These are phyloP conservation scores for Linderniella brevidens DNA, from an alignment of 257 asterid species.

Conservation along the genomic window DNA sequence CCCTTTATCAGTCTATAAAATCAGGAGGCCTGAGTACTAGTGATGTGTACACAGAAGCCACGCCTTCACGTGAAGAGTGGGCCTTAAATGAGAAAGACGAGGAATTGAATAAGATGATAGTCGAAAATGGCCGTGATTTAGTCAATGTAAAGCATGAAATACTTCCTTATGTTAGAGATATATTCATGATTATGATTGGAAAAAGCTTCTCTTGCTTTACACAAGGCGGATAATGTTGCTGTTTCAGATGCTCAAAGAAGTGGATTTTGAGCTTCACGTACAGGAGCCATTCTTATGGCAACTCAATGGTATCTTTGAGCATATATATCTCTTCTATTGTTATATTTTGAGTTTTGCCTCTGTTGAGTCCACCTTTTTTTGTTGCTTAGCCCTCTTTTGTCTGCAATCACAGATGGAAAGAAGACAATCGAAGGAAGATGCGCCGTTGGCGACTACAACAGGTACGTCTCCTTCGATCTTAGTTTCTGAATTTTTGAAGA, in stretches of 20 bases:
- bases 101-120: slow-evolving; percentile 29
- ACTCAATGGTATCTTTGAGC: slow-evolving; percentile 35
- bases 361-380: background rate
- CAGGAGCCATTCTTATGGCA: slow-evolving; percentile 85
- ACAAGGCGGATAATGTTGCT: slow-evolving; percentile 5
- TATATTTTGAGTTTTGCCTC: slow-evolving; percentile 1
- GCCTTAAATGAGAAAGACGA: slow-evolving; percentile 22
- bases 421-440: slow-evolving; percentile 92
- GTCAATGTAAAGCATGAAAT: slow-evolving; percentile 19
- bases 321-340: slow-evolving; percentile 4
- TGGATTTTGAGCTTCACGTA: slow-evolving; percentile 69
- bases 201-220: slow-evolving; percentile 8
- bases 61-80: slow-evolving; percentile 15
- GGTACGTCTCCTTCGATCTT: slow-evolving; percentile 19
- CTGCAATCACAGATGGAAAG: slow-evolving; percentile 29
- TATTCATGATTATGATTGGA: slow-evolving; percentile 6
- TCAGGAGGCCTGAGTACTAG: slow-evolving; percentile 21
- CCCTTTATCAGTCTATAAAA: slow-evolving; percentile 30
- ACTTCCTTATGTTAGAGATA: slow-evolving; percentile 1
- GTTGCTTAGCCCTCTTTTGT: slow-evolving; percentile 1
- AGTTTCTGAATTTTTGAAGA: too few species aligned
- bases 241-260: slow-evolving; percentile 39
- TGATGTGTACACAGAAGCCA: slow-evolving; percentile 12
- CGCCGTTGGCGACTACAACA: slow-evolving; percentile 45
- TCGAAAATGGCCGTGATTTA: slow-evolving; percentile 36